Evolutionary conservation across 2,329 filamentous ascomycete genomes (phyloP), one percentile per base, ranked within the genome.

Genomic region (Neonectria sp.): DNA sequence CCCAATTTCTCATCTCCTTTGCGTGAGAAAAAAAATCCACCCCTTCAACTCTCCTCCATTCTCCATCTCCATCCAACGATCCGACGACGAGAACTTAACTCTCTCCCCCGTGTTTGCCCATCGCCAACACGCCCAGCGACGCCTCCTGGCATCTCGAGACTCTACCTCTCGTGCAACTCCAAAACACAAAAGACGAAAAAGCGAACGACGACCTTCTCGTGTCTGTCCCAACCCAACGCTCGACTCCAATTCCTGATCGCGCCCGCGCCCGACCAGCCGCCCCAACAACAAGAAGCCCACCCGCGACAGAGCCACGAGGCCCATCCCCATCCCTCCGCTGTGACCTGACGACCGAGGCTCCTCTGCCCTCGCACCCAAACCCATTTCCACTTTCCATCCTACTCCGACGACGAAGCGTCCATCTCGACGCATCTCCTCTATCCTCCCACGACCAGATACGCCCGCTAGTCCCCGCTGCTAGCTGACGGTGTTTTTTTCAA

Each of bases 21-120:
- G 57, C 66, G 31, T 43, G 66, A 64, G 66, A 68, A 51, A 63
- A 65, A 75, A 72, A 74, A 67, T 49, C 53, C 52, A 64, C 70
- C 68, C 71, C 71, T 75, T 74, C 73, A 70, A 75, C 73, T 71
- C 73, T 74, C 68, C 72, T 72, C 74, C 73, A 73, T 73, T 53
- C 73, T 75, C 70, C 73, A 75, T 71, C 65, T 67, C 29, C 55
- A 67, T 57, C 55, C 53, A 62, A 68, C 63, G 46, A 63, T 46
- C 73, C 68, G 73, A 75, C 73, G 72, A 70, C 71, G 64, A 66
- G 59, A 35, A 63, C 58, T n/a, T 31, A 73, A 75, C 59, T 65
- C 40, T 68, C 43, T 40, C 67, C 48, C 33, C 65, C 61, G 73
- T 75, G 73, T 75, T 75, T 67, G 72, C 72, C 65, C 64, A 72